These are phyloP conservation scores for Epicoccum nigrum DNA, from an alignment of 2,329 filamentous ascomycete species.

Conservation along the genomic window DNA sequence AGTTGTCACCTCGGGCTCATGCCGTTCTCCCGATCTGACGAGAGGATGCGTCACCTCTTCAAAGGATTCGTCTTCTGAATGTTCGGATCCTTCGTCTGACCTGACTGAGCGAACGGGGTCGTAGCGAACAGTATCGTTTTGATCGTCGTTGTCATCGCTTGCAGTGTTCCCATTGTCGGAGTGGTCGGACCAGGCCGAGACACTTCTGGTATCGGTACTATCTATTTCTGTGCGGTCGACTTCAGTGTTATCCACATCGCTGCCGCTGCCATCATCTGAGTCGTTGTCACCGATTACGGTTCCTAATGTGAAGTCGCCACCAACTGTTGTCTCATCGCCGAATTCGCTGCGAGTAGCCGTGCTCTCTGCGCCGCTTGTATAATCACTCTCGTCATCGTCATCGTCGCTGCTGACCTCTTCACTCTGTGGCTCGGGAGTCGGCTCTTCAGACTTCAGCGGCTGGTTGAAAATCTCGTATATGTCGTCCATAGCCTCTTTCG, in stretches of 20 bases:
- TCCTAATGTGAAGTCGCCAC: conserved; percentile 56
- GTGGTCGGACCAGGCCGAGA: conserved; percentile 90
- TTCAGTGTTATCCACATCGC: conserved; percentile 27
- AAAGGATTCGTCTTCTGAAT: conserved; percentile 44
- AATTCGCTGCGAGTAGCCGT: conserved; percentile 78
- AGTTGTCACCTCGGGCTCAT: conserved; percentile 52
- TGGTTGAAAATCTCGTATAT: conserved; percentile 98
- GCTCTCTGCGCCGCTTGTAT: conserved; percentile 85
- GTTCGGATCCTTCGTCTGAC: conserved; percentile 42
- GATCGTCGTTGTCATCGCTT: conserved; percentile 38
- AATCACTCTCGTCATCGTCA: conserved; percentile 65
- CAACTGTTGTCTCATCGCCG: conserved; percentile 62
- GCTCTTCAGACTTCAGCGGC: conserved; percentile 64
- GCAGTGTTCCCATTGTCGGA: conserved; percentile 75
- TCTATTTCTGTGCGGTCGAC: conserved; percentile 35
- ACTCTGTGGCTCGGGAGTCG: conserved; percentile 63
- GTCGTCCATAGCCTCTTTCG: conserved; percentile 91
- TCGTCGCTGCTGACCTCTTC: conserved; percentile 71
- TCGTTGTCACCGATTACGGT: conserved; percentile 45
- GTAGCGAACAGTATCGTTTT: conserved; percentile 38
- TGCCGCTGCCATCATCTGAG: conserved; percentile 58
- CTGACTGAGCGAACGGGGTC: conserved; percentile 37
- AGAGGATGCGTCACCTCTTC: conserved; percentile 41
- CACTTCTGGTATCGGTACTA: conserved; percentile 51
- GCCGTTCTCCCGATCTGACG: conserved; percentile 37